Evolutionary conservation across 129 eudicot species (phyloP), one percentile per base, ranked within the genome.

Genomic region (Centrapalus pauciflorus): DNA sequence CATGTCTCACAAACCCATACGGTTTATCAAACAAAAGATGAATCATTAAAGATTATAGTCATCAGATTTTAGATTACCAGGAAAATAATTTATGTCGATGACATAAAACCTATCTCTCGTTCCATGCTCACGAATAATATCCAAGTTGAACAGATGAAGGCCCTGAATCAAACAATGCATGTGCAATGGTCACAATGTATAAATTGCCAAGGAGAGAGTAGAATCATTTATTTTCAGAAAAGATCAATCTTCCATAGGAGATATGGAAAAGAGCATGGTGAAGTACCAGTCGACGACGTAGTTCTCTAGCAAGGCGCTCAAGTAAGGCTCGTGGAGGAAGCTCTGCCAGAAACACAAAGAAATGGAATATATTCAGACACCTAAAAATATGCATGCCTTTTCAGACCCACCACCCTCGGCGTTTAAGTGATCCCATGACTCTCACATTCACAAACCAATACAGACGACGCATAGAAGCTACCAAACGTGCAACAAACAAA

Each of bases 1-100:
- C 23, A 11, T 35, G 8, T 26, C 4, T 16, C 33, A 20, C 29
- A 37, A 54, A 64, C 12, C n/a, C 3, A n/a, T n/a, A n/a, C n/a
- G n/a, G n/a, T n/a, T n/a, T n/a, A n/a, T n/a, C n/a, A n/a, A n/a
- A n/a, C n/a, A n/a, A n/a, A n/a, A n/a, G n/a, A n/a, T n/a, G n/a
- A 30, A 3, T 8, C 9, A 11, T 57, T 4, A 16, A 60, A 7
- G 4, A 11, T n/a, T 9, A 32, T n/a, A n/a, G n/a, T n/a, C n/a
- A n/a, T 2, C 16, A 17, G 29, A 24, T 12, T 25, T 7, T 27
- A 11, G 10, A 76, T 68, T 81, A 93, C 98, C 98, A 52, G 98
- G 98, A 75, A 93, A 93, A 78, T 93, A 93, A 70, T 93, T 93
- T 34, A 93, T 93, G 63, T 93, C 98, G 27, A 93, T 88, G 55